Evolutionary conservation across 1,284 basidiomycete genomes (phyloP), one percentile per base, ranked within the genome.

Genomic region (Moniliophthora roreri): DNA sequence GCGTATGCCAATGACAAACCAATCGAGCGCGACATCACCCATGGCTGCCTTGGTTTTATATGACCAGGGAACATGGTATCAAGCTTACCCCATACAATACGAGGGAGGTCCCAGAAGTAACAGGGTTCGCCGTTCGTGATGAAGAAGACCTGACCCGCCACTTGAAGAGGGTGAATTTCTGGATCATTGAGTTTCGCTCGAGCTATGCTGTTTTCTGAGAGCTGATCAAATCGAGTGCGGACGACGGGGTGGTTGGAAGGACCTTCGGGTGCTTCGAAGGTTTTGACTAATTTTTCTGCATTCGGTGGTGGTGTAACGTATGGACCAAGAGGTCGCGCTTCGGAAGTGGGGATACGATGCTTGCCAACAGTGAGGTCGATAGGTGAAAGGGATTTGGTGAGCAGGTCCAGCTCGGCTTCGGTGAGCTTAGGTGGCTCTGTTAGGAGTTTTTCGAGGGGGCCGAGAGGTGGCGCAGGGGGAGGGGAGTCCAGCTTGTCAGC

Each of bases 71-170:
- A 81, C 23, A 80, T 74, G 26, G 77, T 75, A 68, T 92, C 90
- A 52, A 94, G 81, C 48, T 83, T 81, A 41, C 81, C 78, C 94
- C 94, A 99, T n/a, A 98, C 73, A 2, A 84, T 73, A 8, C 94
- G 83, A 21, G 89, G 81, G 67, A 97, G 89, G 73, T 98, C 95
- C 96, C 96, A 99, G 75, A 98, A 98, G 66, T 91, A 91, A 54
- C 91, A 80, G 1, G 95, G 96, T 69, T 98, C 95, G 58, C 95
- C 95, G 67, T 98, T 98, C 56, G 95, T 97, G 72, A 99, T 93
- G 77, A 96, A 97, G 77, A 97, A 99, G 0, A 80, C 92, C 69
- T 98, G 91, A 0, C 97, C 97, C 2, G 93, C 95, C 35, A 98
- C 91, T 58, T 85, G 78, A 13, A 94, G 76, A 5, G 82, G 81